Conservation (phyloP, 148 eudicot genomes). For the Cornus kousa region DNA sequence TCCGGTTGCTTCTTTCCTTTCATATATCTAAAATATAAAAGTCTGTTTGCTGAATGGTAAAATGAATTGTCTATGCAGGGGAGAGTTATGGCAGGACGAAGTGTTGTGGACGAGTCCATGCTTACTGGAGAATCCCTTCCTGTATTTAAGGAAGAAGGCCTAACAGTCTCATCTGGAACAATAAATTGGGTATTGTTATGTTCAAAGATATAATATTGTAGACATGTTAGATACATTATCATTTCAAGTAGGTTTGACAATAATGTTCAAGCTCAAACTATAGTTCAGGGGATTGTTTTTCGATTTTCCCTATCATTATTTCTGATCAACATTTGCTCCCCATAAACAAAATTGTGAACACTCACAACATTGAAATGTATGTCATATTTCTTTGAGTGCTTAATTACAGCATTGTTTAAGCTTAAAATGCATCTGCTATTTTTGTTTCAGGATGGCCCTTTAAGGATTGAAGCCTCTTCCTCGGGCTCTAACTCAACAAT, state of each 20-base stretch:
- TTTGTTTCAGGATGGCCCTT: slow-evolving; percentile 80
- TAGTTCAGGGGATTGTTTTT: not conserved
- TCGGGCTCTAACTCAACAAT: slow-evolving; percentile 93
- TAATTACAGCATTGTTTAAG: not conserved
- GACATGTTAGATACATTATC: not conserved
- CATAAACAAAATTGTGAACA: not conserved
- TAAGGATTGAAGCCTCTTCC: slow-evolving; percentile 82
- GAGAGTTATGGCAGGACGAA: slow-evolving; percentile 79
- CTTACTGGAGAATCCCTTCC: slow-evolving; percentile 98
- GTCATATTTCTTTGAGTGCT: not conserved
- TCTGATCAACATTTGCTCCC: not conserved
- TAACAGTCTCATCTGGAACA: slow-evolving; percentile 83
- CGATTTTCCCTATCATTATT: not conserved
- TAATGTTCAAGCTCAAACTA: not conserved
- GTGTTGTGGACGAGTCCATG: slow-evolving; percentile 99
- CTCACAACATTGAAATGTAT: not conserved
- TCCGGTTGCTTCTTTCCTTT: slow-evolving; percentile 1
- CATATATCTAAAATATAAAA: slow-evolving; percentile 3
- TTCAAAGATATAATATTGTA: not conserved
- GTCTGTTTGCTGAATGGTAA: not conserved
- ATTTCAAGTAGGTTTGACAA: not conserved
- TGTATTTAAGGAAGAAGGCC: slow-evolving; percentile 81
- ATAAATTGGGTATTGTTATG: slow-evolving; percentile 73
- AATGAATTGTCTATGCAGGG: slow-evolving; percentile 52
- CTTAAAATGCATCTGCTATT: not conserved